Evolutionary conservation across 805 yeast species (phyloP).

Genomic region (Candida boidinii): DNA sequence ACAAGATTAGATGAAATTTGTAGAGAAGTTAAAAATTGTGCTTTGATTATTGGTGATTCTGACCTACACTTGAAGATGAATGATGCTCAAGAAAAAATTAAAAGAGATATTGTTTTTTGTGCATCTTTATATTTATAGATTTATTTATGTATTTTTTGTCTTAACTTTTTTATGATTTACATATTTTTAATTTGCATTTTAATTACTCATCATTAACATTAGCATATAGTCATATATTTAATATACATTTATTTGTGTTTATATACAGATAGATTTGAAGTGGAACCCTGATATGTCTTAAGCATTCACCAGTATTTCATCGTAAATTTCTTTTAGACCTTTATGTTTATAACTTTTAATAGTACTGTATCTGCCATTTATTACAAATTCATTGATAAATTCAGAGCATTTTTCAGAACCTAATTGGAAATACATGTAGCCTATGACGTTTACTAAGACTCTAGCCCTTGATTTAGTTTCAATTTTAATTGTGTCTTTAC

Average conservation of each 20-base stretch:
- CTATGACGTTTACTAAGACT: conserved; percentile 15
- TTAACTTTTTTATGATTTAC: too few relatives aligned
- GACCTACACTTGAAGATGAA: conserved; percentile 83
- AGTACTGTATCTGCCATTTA: conserved; percentile 13
- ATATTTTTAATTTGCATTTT: too few relatives aligned
- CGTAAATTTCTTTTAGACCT: conserved; percentile 17
- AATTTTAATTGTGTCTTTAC: not conserved
- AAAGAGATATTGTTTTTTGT: conserved; percentile 95
- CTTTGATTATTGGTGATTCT: conserved; percentile 90
- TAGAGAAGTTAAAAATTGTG: conserved; percentile 89
- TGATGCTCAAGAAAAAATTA: conserved; percentile 88
- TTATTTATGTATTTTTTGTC: conserved; percentile 1
- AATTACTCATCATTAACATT: too few relatives aligned
- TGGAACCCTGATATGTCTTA: too few relatives aligned
- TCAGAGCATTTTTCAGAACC: conserved; percentile 11
- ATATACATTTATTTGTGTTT: too few relatives aligned
- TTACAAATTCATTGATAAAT: conserved; percentile 20
- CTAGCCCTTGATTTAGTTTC: not conserved
- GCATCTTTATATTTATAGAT: conserved; percentile 77
- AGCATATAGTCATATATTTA: too few relatives aligned
- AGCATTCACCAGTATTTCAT: too few relatives aligned
- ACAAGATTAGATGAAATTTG: conserved; percentile 92
- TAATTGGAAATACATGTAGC: conserved; percentile 17
- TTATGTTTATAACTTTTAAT: conserved; percentile 13
- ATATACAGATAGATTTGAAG: too few relatives aligned